phyloP scores from a whole-genome alignment of 2,329 filamentous ascomycete species.

The Beauveria brongniartii region DNA sequence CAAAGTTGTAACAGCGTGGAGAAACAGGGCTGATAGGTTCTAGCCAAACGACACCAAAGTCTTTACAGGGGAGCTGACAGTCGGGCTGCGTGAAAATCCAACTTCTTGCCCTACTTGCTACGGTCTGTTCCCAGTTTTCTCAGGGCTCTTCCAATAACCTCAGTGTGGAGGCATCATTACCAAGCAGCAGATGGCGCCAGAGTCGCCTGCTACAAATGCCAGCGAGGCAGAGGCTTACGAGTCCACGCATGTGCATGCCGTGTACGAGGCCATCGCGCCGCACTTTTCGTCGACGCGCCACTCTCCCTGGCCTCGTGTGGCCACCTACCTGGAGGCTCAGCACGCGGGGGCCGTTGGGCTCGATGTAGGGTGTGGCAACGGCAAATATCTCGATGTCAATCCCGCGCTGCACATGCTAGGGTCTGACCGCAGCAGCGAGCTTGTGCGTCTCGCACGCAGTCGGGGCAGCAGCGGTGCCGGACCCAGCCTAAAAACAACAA shows the following conservation, averaged over 20 bases:
- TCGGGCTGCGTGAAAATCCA: not conserved
- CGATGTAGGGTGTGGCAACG: constrained; percentile 93
- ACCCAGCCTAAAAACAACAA: not conserved
- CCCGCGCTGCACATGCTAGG: constrained; percentile 69
- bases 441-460: constrained; percentile 41
- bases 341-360: constrained; percentile 68
- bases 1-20: not conserved
- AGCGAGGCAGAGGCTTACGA: constrained; percentile 59
- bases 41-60: not conserved
- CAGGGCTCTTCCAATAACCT: not conserved
- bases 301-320: constrained; percentile 88
- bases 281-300: constrained; percentile 76
- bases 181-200: not conserved
- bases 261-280: constrained; percentile 81
- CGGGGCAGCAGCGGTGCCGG: constrained; percentile 12
- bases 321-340: constrained; percentile 62
- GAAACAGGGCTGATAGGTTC: not conserved
- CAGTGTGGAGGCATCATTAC: not conserved
- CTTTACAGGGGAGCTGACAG: not conserved
- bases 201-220: not conserved
- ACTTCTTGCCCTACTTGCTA: not conserved
- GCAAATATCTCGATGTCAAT: constrained; percentile 86
- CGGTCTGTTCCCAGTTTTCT: not conserved
- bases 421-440: constrained; percentile 66
- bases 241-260: constrained; percentile 75